A percentile compares a stretch with the other conserved stretches of the same genome.
phyloP scores from a whole-genome alignment of 805 yeast genomes.

The Candida boidinii region DNA sequence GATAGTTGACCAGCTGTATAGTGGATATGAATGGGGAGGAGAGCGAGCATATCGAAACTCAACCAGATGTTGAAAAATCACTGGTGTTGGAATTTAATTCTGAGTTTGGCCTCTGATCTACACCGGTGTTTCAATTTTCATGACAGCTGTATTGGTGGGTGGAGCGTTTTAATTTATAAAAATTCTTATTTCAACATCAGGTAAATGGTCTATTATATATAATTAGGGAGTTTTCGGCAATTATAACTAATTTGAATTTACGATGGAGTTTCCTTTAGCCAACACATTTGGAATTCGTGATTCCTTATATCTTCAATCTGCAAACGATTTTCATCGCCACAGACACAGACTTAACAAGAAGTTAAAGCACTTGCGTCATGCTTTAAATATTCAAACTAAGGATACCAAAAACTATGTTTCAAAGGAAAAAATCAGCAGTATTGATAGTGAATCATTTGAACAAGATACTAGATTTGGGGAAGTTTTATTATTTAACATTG shows the following conservation, averaged over 20 bases:
- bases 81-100: no score
- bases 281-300: slow-evolving; percentile 48
- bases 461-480: slow-evolving; percentile 45
- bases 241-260: not conserved
- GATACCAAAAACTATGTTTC: slow-evolving; percentile 56
- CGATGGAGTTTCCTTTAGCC: slow-evolving; percentile 39
- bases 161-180: no score
- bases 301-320: slow-evolving; percentile 53
- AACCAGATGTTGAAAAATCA: no score
- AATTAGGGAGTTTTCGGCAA: no score
- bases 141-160: no score
- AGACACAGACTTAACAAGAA: slow-evolving; percentile 54
- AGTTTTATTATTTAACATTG: slow-evolving; percentile 59
- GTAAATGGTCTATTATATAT: no score
- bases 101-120: no score
- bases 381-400: slow-evolving; percentile 50
- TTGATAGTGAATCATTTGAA: slow-evolving; percentile 41
- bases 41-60: no score
- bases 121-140: no score
- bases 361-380: slow-evolving; percentile 56
- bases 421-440: slow-evolving; percentile 37
- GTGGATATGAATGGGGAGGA: no score
- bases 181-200: no score
- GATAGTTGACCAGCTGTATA: no score
- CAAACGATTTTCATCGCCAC: slow-evolving; percentile 63